Conservation (phyloP, 2,329 filamentous ascomycete genomes). For the Penicillium sp. region DNA sequence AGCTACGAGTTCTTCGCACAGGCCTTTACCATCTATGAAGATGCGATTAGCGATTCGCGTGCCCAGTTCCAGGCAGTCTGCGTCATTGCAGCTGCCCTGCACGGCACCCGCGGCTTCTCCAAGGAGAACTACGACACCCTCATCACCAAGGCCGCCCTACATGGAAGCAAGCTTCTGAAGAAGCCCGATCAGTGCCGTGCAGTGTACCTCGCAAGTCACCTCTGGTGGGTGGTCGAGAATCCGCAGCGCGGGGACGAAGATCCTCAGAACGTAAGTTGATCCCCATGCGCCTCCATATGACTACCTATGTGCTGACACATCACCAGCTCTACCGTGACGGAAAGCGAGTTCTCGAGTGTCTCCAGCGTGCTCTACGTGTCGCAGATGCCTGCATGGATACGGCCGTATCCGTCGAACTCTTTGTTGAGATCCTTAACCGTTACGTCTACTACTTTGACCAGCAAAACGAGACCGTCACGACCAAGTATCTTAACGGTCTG, state of each 20-base stretch:
- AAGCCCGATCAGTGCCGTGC: constrained; percentile 98
- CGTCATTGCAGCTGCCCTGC: constrained; percentile 82
- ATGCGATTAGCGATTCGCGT: constrained; percentile 89
- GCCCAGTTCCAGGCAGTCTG: constrained; percentile 98
- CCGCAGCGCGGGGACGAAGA: constrained; percentile 73
- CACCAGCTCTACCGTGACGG: constrained; percentile 93
- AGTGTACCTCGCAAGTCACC: constrained; percentile 90
- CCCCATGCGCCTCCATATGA: neutral
- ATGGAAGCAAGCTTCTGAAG: constrained; percentile 92
- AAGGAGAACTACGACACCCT: constrained; percentile 98
- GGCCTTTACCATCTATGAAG: constrained; percentile 96
- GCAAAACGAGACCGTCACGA: constrained; percentile 96
- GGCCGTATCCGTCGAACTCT: constrained; percentile 91
- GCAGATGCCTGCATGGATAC: constrained; percentile 99
- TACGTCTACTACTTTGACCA: constrained; percentile 99
- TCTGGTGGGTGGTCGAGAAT: constrained; percentile 96
- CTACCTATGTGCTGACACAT: constrained; percentile 3
- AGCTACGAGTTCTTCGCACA: constrained; percentile 98
- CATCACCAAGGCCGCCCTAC: constrained; percentile 94
- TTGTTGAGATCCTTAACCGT: constrained; percentile 95
- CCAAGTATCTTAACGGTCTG: constrained; percentile 94
- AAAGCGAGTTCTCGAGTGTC: constrained; percentile 91
- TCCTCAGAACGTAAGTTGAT: constrained; percentile 63
- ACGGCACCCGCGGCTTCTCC: constrained; percentile 83
- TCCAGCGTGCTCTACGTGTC: constrained; percentile 90